Conservation (phyloP, 768 basidiomycete genomes). For the Rubroboletus pulcherrimus region DNA sequence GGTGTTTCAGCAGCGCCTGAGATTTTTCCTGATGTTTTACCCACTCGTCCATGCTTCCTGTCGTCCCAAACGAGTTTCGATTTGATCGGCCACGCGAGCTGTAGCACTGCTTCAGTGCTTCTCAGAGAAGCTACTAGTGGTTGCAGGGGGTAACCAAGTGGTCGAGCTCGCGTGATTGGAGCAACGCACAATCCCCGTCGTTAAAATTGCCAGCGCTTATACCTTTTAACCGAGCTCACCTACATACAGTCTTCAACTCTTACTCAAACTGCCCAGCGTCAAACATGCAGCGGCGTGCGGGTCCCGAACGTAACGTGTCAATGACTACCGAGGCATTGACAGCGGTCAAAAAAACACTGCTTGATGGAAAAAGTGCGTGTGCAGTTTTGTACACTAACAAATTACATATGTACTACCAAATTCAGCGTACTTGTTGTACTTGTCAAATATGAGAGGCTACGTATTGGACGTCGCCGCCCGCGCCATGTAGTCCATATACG, state of each 20-base stretch:
- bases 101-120: neutral
- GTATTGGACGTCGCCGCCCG: neutral
- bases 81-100: neutral
- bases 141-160: neutral
- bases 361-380: neutral
- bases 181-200: neutral
- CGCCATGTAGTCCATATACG: neutral
- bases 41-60: no score
- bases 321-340: neutral
- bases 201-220: constrained; percentile 1
- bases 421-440: neutral
- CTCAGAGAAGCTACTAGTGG: neutral
- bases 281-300: neutral
- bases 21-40: neutral
- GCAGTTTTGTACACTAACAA: neutral
- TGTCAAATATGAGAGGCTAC: constrained; percentile 2
- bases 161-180: constrained; percentile 8
- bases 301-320: neutral
- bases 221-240: neutral
- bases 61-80: neutral
- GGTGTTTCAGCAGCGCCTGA: constrained; percentile 17
- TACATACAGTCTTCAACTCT: neutral
- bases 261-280: neutral
- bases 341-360: neutral
- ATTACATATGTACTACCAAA: constrained; percentile 11